These are phyloP conservation scores for Microsporum ferrugineum DNA, from an alignment of 2,329 filamentous ascomycete species.

Conservation along the genomic window DNA sequence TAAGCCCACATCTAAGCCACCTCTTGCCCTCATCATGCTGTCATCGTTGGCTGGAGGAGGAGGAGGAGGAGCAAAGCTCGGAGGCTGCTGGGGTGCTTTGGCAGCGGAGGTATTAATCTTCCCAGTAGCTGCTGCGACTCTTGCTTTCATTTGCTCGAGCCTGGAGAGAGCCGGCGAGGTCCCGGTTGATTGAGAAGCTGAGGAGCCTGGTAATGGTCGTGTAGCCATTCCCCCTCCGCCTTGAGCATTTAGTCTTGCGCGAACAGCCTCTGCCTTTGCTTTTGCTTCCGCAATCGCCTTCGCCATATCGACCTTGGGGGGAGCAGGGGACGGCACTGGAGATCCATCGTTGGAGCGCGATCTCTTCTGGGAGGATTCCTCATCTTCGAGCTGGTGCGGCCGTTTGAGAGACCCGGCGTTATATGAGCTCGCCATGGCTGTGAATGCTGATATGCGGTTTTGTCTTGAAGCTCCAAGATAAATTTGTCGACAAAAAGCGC, in stretches of 20 bases:
- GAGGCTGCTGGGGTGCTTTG: conserved; percentile 34
- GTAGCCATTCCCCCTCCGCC: conserved; percentile 19
- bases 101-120: conserved; percentile 34
- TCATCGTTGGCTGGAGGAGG: conserved; percentile 39
- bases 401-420: conserved; percentile 36
- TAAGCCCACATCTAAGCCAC: conserved; percentile 62
- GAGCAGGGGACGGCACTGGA: conserved; percentile 30
- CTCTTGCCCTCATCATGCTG: conserved; percentile 42
- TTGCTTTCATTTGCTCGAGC: conserved; percentile 68
- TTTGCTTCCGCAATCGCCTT: conserved; percentile 39
- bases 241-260: conserved; percentile 34
- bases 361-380: conserved; percentile 33
- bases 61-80: conserved; percentile 31
- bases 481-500: neutral
- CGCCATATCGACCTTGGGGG: conserved; percentile 35
- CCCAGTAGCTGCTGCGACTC: conserved; percentile 62
- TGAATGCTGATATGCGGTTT: neutral
- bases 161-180: conserved; percentile 43
- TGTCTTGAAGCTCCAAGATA: neutral
- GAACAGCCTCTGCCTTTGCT: conserved; percentile 39
- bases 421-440: conserved; percentile 34
- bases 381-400: conserved; percentile 37
- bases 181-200: conserved; percentile 18
- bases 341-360: conserved; percentile 42
- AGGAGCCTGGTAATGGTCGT: conserved; percentile 22